Evolutionary conservation across 1,139 yeast genomes (phyloP), one percentile per base, ranked within the genome.

Genomic region (Candida albicans): DNA sequence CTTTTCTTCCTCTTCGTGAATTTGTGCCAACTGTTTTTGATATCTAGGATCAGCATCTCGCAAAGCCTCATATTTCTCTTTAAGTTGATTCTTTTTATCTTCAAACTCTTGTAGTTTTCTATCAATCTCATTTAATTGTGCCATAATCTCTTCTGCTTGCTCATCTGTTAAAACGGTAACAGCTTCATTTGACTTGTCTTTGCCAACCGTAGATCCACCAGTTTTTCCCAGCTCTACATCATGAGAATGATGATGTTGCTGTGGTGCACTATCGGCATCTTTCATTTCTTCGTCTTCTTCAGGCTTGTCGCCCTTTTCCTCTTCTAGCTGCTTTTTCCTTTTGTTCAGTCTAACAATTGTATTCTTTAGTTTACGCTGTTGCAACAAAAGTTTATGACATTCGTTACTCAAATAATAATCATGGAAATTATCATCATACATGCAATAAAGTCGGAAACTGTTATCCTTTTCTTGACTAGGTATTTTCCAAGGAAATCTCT

Each of bases 401-500:
- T 73, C 79, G 51, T 74, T 74, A 50, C 76, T 69, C 46, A 81
- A 59, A 66, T 66, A 46, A 75, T 79, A 74, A 55, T 74, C 78
- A 55, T 74, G 79, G 73, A 75, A 73, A 46, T 65, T 70, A 48
- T 73, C 78, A 53, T 74, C 79, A 10, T 53, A 81, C 79, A 71
- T 82, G 74, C 68, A 84, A 68, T 63, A 74, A 34, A 74, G 60
- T 50, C 80, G 81, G 68, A 84, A 95, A 49, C 96, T 87, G 50
- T 85, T 85, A 65, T 95, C 99, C 50, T 70, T 73, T n/a, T 86
- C 79, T 25, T 80, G 72, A 57, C 82, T 82, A 7, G 99, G 99
- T 6, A 88, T 89, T 60, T 91, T 93, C 99, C 99, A 95, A 1
- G 99, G 99, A 68, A 93, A 93, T 57, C 96, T 76, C 56, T 93